phyloP scores from a whole-genome alignment of 805 yeast species.

The Yamadazyma paraphyllophila region DNA sequence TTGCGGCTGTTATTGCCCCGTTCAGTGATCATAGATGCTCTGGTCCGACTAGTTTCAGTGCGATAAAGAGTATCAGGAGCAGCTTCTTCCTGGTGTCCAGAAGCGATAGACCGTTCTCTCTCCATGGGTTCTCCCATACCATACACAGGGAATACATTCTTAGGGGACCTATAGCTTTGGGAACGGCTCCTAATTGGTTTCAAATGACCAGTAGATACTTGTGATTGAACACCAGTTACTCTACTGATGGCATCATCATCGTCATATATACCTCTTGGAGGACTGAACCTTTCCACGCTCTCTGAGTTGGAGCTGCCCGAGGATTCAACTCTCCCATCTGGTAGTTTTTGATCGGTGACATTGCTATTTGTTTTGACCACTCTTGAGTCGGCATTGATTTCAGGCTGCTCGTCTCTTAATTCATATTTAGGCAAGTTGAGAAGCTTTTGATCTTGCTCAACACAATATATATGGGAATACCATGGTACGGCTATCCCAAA shows the following conservation, averaged over 20 bases:
- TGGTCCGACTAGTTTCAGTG: slow-evolving; percentile 7
- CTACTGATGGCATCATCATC: slow-evolving; percentile 2
- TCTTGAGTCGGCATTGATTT: slow-evolving; percentile 71
- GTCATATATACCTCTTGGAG: slow-evolving; percentile 11
- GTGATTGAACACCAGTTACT: slow-evolving; percentile 2
- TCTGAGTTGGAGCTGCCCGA: slow-evolving; percentile 4
- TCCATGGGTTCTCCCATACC: slow-evolving; percentile 71
- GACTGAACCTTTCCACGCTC: slow-evolving; percentile 5
- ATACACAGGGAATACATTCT: slow-evolving; percentile 74
- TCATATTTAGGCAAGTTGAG: slow-evolving; percentile 68
- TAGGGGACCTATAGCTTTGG: slow-evolving; percentile 49
- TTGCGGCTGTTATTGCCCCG: neutral
- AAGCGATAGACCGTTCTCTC: slow-evolving; percentile 58
- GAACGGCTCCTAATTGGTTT: slow-evolving; percentile 1
- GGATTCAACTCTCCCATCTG: neutral
- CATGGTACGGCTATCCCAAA: slow-evolving; percentile 67
- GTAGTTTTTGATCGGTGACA: neutral
- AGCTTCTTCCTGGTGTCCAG: slow-evolving; percentile 13
- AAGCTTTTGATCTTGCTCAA: slow-evolving; percentile 63
- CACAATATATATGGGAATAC: slow-evolving; percentile 69
- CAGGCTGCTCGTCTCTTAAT: slow-evolving; percentile 78
- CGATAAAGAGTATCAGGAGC: slow-evolving; percentile 17
- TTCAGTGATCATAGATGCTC: neutral
- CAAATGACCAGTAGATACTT: neutral
- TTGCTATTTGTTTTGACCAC: slow-evolving; percentile 51